Base-by-base conservation (phyloP, 2,329 filamentous ascomycete genomes). In the Podosphaera fusca region DNA sequence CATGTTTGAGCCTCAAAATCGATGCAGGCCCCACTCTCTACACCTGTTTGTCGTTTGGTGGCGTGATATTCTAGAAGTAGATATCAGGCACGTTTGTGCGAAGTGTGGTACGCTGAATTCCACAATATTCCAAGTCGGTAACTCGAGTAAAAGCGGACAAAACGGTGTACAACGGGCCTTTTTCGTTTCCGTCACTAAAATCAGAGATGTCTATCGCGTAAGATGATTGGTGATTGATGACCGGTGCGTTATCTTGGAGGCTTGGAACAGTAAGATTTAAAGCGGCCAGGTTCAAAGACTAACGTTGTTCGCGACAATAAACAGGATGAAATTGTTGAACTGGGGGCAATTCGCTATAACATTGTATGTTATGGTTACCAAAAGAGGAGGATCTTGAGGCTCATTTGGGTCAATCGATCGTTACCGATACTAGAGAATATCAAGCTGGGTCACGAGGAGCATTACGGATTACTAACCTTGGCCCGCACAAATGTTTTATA, bases 1-100 rank as follows among this genome's bases (percentile, higher is more conserved):
- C 65, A 67, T 67, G 60, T 61, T 67, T 59, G 59, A 61, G 42
- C 40, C 30, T 55, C 40, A 55, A 55, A 56, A 60, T 57, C 55
- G 59, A 59, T 58, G 57, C 59, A 38, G 54, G 59, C 60, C 60
- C 60, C 55, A 56, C 57, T 62, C 59, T 60, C 55, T 30, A 50
- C 46, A 57, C 57, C 54, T 52, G 57, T 55, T 46, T 38, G 40
- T 7, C 51, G 57, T 21, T 40, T 38, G 31, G 50, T 35, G 55
- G 29, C 45, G 31, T 56, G 55, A 49, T 47, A 31, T 53, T 53
- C 36, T 14, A n/a, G 34, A n/a, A 55, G 12, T 42, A 49, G 47
- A 36, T 14, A 36, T 42, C 59, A 58, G 29, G 52, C 33, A 21
- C n/a, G 52, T 54, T 46, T 42, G 9, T 8, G n/a, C 5, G 38